These are phyloP conservation scores for Penicillium sp. DNA, from an alignment of 2,329 filamentous ascomycete species.

Conservation along the genomic window DNA sequence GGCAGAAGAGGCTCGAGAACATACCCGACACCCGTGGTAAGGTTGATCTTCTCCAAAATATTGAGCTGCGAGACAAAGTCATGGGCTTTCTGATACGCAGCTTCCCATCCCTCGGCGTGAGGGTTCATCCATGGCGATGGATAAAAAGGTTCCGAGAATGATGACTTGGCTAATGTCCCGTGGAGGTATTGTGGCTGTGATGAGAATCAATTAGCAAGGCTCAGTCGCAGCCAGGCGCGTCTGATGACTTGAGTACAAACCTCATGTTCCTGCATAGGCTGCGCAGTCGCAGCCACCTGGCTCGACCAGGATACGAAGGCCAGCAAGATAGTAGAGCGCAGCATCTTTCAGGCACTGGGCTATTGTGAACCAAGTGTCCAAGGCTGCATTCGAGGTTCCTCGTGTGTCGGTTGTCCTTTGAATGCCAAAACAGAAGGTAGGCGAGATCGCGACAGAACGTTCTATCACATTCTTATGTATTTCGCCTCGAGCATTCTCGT, in stretches of 20 bases:
- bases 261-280: neutral
- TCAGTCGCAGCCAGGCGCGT: neutral
- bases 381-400: neutral
- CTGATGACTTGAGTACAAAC: neutral
- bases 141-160: conserved; percentile 3
- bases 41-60: conserved; percentile 13
- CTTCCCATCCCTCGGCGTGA: conserved; percentile 10
- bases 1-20: neutral
- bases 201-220: neutral
- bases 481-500: neutral
- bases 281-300: neutral
- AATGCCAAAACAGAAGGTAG: neutral
- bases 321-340: neutral
- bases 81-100: conserved; percentile 12
- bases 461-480: conserved; percentile 1
- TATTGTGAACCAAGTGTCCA: neutral
- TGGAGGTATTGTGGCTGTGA: neutral
- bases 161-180: neutral
- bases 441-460: neutral
- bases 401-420: neutral
- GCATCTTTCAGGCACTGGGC: neutral
- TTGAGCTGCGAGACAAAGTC: conserved; percentile 14
- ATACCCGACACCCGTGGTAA: conserved; percentile 19
- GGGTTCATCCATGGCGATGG: conserved; percentile 15
- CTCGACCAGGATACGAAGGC: neutral